These are phyloP conservation scores for Coemansia sp. DNA, from an alignment of 192 early-diverging fungal species.

Conservation along the genomic window DNA sequence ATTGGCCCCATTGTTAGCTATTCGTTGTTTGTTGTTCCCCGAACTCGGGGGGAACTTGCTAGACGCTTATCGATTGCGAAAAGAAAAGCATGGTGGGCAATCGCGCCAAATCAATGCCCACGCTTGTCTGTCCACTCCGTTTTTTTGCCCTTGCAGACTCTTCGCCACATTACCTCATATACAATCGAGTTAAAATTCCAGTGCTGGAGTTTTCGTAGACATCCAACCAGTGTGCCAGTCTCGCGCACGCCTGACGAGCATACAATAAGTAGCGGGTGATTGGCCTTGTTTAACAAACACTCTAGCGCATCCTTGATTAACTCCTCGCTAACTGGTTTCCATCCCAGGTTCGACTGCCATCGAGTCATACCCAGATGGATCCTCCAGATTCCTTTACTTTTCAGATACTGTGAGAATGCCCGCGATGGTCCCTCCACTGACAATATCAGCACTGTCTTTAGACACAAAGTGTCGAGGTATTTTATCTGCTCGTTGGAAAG, in stretches of 20 bases:
- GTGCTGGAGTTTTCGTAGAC: constrained; percentile 85
- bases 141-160: background rate
- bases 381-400: constrained; percentile 65
- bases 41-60: background rate
- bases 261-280: constrained; percentile 86
- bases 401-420: constrained; percentile 70
- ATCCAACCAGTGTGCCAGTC: constrained; percentile 91
- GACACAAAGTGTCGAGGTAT: constrained; percentile 73
- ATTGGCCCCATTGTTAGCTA: background rate
- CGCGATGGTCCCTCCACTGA: constrained; percentile 80
- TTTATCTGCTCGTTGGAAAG: constrained; percentile 71
- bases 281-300: constrained; percentile 72
- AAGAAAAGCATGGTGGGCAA: background rate
- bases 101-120: constrained; percentile 12
- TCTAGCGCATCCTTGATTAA: constrained; percentile 94
- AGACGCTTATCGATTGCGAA: background rate
- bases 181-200: constrained; percentile 98
- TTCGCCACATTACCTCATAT: constrained; percentile 57
- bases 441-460: constrained; percentile 81
- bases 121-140: background rate
- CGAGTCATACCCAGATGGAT: constrained; percentile 67
- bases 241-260: constrained; percentile 95
- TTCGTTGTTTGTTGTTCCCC: background rate
- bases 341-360: constrained; percentile 70
- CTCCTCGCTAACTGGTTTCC: constrained; percentile 94